Base-by-base conservation (phyloP, 805 yeast species). In the Diddensiella santjacobensis region DNA sequence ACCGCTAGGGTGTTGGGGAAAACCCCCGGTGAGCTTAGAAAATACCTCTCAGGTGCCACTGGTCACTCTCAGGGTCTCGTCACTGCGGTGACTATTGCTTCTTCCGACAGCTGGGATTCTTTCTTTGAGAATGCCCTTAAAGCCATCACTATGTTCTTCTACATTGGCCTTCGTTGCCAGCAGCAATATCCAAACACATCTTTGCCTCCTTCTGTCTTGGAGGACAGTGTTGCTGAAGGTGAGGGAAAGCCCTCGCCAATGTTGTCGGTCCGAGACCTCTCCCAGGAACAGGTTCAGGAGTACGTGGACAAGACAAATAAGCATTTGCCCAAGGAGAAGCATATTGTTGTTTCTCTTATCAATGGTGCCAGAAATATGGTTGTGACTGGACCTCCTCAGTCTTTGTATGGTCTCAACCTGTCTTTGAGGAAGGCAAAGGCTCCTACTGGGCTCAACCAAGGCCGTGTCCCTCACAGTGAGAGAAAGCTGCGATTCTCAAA, bases 171-270 rank as follows among this genome's bases (percentile, higher is more conserved):
- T 51, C 83, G 97, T 70, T 84, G 95, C 71, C 83, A 87, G 68
- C 84, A 81, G 69, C 80, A 83, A 54, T 91, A 89, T 68, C 99
- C 99, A 62, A 81, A 86, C 62, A 93, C 98, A 41, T 85, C 96
- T 35, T 77, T 93, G 65, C 89, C 99, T 37, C 99, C 99, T 50
- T 79, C 95, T 19, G 86, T 87, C 68, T 79, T 90, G 58, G 87
- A 87, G 67, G 99, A 93, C 70, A 84, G 96, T 22, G 80, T 84
- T 65, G 95, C 87, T 62, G 83, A 88, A 65, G 91, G 91, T 60
- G 99, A 93, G 74, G 99, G 99, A 60, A 76, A 79, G 60, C 99
- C 99, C 54, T 84, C 95, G 57, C 99, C 99, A 58, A 93, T 93
- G 99, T 79, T 93, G 67, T 85, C 97, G 8, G 79, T 93, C 53